These are phyloP conservation scores for Cystobasidiaceae sp. DNA, from an alignment of 1,284 basidiomycete genomes.

Conservation along the genomic window DNA sequence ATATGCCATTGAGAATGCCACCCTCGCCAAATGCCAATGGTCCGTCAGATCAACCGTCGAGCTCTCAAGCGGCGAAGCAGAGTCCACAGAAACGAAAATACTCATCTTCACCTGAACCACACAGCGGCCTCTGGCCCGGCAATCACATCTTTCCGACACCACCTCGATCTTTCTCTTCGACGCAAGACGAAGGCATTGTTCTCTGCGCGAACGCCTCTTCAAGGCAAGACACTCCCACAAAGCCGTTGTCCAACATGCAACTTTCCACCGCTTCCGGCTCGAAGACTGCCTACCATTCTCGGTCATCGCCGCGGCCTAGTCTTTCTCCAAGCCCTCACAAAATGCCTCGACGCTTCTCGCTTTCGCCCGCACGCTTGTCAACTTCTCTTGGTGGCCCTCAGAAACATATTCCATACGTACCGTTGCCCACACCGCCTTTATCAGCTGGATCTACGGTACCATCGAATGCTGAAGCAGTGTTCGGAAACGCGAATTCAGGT, in stretches of 20 bases:
- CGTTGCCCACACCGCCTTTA: slow-evolving; percentile 2
- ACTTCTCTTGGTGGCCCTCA: too few species aligned
- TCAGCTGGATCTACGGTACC: not conserved
- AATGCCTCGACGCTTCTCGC: too few species aligned
- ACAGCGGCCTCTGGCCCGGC: not conserved
- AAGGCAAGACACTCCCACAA: too few species aligned
- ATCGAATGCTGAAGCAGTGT: not conserved
- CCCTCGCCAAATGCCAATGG: not conserved
- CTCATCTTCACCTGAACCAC: not conserved
- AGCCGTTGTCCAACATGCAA: too few species aligned
- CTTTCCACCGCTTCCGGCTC: too few species aligned
- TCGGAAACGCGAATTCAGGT: not conserved
- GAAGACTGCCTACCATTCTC: too few species aligned
- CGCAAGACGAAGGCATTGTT: too few species aligned
- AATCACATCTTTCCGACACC: not conserved
- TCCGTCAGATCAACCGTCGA: not conserved
- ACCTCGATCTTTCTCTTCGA: slow-evolving; percentile 4
- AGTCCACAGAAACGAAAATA: slow-evolving; percentile 3
- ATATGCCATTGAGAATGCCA: not conserved
- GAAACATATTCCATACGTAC: not conserved
- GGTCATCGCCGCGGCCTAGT: not conserved
- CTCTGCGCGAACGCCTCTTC: too few species aligned
- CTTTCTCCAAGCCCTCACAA: too few species aligned
- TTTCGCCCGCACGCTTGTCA: too few species aligned
- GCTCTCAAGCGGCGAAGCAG: not conserved